Evolutionary conservation across 2,329 filamentous ascomycete genomes (phyloP).

Genomic region (Cryphonectria radicalis): DNA sequence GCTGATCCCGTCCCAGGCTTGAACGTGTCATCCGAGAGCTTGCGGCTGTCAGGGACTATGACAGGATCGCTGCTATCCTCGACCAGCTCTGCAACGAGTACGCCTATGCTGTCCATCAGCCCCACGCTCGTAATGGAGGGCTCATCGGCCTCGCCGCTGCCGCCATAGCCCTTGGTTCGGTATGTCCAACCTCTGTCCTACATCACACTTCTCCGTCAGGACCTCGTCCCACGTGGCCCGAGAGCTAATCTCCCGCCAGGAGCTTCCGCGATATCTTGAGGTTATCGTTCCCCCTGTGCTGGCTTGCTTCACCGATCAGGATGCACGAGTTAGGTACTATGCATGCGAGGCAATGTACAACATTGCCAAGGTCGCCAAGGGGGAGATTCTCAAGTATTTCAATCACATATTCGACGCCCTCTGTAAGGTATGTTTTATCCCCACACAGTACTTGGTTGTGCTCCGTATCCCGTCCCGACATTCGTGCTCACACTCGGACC

Average conservation of each 20-base stretch:
- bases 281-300: conserved; percentile 95
- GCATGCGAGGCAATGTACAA: conserved; percentile 99
- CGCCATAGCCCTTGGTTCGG: conserved; percentile 89
- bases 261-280: conserved; percentile 87
- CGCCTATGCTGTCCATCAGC: conserved; percentile 95
- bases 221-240: neutral
- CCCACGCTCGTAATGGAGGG: conserved; percentile 93
- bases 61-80: conserved; percentile 82
- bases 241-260: conserved; percentile 53
- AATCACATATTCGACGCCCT: conserved; percentile 98
- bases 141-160: conserved; percentile 94
- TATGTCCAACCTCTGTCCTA: conserved; percentile 51
- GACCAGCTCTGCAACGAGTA: conserved; percentile 97
- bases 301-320: conserved; percentile 96
- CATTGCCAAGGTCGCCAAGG: conserved; percentile 98
- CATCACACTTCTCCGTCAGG: neutral
- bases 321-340: conserved; percentile 96
- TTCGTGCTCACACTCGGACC: conserved; percentile 19
- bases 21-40: conserved; percentile 90
- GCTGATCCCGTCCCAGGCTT: conserved; percentile 59
- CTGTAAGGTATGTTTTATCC: conserved; percentile 73
- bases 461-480: neutral
- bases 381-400: conserved; percentile 95
- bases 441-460: conserved; percentile 7
- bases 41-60: conserved; percentile 74